phyloP scores from a whole-genome alignment of 306 rosid genomes.

The Ormosia emarginata region DNA sequence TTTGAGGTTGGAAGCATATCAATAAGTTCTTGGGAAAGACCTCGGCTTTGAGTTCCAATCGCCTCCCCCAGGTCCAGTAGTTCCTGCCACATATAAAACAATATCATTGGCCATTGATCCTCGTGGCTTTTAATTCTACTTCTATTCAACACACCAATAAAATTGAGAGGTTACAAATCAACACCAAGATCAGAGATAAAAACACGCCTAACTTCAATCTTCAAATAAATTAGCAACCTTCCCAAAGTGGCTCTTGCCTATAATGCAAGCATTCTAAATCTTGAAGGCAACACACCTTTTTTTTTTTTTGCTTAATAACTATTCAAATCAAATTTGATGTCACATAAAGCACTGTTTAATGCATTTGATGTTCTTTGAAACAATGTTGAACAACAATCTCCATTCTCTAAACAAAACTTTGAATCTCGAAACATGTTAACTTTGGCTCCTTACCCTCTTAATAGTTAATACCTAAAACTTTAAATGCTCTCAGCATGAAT shows the following conservation, averaged over 20 bases:
- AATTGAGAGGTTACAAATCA: slow-evolving; percentile 1
- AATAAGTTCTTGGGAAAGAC: slow-evolving; percentile 80
- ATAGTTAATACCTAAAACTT: not conserved
- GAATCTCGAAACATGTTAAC: not conserved
- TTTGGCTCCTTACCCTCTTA: not conserved
- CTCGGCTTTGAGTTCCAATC: slow-evolving; percentile 83
- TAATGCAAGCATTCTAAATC: not conserved
- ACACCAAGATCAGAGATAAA: not conserved
- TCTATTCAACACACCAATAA: slow-evolving; percentile 5
- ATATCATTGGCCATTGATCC: slow-evolving; percentile 3
- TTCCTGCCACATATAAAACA: slow-evolving; percentile 48
- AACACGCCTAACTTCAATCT: not conserved
- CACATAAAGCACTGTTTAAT: not conserved
- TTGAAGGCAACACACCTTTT: not conserved
- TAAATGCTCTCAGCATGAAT: not conserved
- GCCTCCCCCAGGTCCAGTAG: slow-evolving; percentile 84
- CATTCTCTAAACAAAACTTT: not conserved
- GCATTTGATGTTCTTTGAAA: not conserved
- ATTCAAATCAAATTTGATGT: not conserved
- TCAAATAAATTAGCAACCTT: not conserved
- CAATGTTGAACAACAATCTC: not conserved
- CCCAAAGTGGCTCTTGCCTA: not conserved
- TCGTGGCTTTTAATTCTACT: slow-evolving; percentile 11
- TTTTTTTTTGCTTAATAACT: not conserved
- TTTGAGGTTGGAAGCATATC: slow-evolving; percentile 72